Base-by-base conservation (phyloP, 2,329 filamentous ascomycete species). In the Endoconidiophora polonica region DNA sequence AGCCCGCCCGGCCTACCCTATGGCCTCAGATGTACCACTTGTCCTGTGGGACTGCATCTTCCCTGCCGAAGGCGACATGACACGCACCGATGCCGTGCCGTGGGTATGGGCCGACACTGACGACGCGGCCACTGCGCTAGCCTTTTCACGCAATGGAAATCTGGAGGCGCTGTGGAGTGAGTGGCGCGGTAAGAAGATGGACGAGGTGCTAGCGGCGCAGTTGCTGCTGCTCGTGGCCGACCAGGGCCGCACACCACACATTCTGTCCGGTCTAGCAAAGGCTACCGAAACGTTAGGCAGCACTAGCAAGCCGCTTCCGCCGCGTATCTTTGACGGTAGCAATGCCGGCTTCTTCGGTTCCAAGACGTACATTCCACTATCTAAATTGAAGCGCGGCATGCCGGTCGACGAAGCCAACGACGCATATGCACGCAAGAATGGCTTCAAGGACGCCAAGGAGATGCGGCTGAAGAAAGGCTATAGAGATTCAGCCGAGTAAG, bases 31-130 rank as follows among this genome's bases (percentile, higher is more conserved):
- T 61, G 76, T 80, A 23, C 90, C 91, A 2, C 74, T 98, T 6
- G 91, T 96, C 14, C 75, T 98, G 4, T 96, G 90, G 90, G 86
- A 96, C 65, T 96, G 90, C 65, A 72, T 93, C 33, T 98, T 95
- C 63, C 86, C 42, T 59, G 40, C 40, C 2, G 52, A 48, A 18
- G 45, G 45, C 5, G 52, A 62, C 47, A 63, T 65, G 44, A 60
- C 62, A 1, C 60, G 56, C 60, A 68, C 57, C 39, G 80, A 91
- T 61, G 70, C 73, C 0, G 61, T 95, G 50, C 62, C 79, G 16
- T 98, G 91, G 90, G 63, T 87, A 0, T 84, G 87, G 63, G 47
- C 54, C 3, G 72, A 83, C 1, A 84, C 83, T 41, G 83, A 90
- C 55, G 74, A 79, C 38, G 9, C 29, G 12, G 62, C 63, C 46